phyloP scores from a whole-genome alignment of 495 filamentous ascomycete species.

The Collariella sp. region DNA sequence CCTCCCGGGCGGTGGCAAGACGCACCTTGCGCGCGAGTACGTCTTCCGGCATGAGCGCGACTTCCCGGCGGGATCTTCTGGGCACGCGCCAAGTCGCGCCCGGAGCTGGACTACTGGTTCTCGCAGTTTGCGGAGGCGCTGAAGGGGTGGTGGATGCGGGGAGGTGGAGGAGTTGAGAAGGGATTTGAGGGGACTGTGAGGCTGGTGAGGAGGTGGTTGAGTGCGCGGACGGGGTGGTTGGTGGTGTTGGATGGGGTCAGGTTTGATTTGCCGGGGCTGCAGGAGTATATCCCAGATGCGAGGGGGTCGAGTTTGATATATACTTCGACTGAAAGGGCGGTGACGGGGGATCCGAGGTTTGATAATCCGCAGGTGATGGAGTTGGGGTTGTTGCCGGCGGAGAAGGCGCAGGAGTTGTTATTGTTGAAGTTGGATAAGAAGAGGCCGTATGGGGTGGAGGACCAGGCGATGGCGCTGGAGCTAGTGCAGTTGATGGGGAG shows the following conservation, averaged over 20 bases:
- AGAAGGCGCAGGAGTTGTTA: conserved; percentile 41
- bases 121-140: conserved; percentile 65
- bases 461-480: conserved; percentile 52
- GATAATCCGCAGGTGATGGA: conserved; percentile 67
- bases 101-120: conserved; percentile 58
- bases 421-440: conserved; percentile 46
- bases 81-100: conserved; percentile 59
- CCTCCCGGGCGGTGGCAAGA: conserved; percentile 72
- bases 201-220: conserved; percentile 61
- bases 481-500: conserved; percentile 62
- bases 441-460: conserved; percentile 50
- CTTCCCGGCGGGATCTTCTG: conserved; percentile 71
- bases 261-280: conserved; percentile 55
- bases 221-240: conserved; percentile 61
- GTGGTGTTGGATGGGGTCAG: conserved; percentile 68
- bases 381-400: conserved; percentile 47
- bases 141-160: conserved; percentile 32
- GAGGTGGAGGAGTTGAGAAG: conserved; percentile 32
- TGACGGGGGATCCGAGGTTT: conserved; percentile 58
- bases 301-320: conserved; percentile 65
- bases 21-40: conserved; percentile 74
- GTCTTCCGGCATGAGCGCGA: conserved; percentile 57
- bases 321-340: conserved; percentile 60
- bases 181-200: conserved; percentile 48
- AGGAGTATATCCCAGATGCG: conserved; percentile 61